Evolutionary conservation across 495 filamentous ascomycete species (phyloP), one percentile per base, ranked within the genome.

Genomic region (Aspergillus sclerotioniger): DNA sequence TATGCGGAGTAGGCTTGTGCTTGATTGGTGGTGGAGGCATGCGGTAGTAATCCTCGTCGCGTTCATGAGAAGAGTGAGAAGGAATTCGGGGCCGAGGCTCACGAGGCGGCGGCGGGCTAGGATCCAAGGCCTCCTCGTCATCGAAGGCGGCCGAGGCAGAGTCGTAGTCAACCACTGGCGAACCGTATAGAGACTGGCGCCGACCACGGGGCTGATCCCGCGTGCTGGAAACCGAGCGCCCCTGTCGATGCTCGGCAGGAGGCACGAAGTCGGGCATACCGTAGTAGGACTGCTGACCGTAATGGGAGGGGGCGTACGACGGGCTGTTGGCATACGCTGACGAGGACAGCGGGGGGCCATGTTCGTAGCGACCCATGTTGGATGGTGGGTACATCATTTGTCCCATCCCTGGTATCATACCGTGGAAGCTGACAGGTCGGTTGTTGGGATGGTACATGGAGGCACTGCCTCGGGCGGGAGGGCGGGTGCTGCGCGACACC

Each of bases 401-500:
- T 15, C 52, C 46, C 67, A 72, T 67, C 49, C 62, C 58, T 37
- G 68, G 66, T 54, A 70, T 63, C 50, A 71, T 68, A 15, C 68
- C 76, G 61, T 82, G 78, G 54, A 71, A 75, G 54, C 78, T 80
- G 57, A 76, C 59, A 16, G 78, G 76, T 53, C 77, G 69, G 46
- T 64, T 66, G 54, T 62, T 66, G 48, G 69, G 28, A 54, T 76
- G 65, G 53, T 75, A 72, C 7, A 49, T 3, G 9, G 46, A 29
- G 8, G 20, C 21, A 15, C 8, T 49, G 10, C 21, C 21, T 8
- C 46, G 46, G 29, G 46, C 46, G 46, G 21, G 54, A 9, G 69
- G 63, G 33, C 65, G 73, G 51, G 56, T 64, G 44, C 63, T 65
- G 56, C 60, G 60, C 35, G 66, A 64, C 56, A 67, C 66, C 41